Evolutionary conservation across 768 basidiomycete species (phyloP).

Genomic region (Sistotremastrum niveocremeum): DNA sequence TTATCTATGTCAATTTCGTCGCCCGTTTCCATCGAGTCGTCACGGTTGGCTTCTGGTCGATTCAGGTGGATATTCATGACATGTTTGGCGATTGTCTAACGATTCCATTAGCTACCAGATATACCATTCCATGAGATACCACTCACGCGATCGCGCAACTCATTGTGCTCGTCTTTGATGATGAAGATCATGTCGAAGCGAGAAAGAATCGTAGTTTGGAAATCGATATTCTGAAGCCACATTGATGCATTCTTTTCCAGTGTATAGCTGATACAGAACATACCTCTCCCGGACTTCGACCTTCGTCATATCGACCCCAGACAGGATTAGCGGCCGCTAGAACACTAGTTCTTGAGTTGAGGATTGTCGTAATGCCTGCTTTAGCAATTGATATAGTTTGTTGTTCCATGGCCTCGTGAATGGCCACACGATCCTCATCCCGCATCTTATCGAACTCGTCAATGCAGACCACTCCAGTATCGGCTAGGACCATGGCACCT

Average conservation of each 20-base stretch:
- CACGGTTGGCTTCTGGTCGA: slow-evolving; percentile 49
- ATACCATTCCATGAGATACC: neutral
- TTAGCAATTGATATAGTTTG: slow-evolving; percentile 99
- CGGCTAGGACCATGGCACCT: slow-evolving; percentile 97
- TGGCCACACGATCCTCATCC: slow-evolving; percentile 96
- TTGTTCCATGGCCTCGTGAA: slow-evolving; percentile 99
- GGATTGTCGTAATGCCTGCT: slow-evolving; percentile 93
- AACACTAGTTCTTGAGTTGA: slow-evolving; percentile 92
- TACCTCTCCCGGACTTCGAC: slow-evolving; percentile 88
- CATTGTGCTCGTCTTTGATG: slow-evolving; percentile 95
- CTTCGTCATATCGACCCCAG: slow-evolving; percentile 95
- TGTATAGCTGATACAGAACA: slow-evolving; percentile 3
- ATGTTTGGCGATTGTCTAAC: slow-evolving; percentile 88
- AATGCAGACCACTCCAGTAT: slow-evolving; percentile 96
- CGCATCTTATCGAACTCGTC: slow-evolving; percentile 99
- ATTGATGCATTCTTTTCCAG: too few relatives aligned
- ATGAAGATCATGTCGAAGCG: slow-evolving; percentile 99
- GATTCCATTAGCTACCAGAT: neutral
- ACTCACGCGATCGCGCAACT: slow-evolving; percentile 74
- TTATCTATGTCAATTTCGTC: slow-evolving; percentile 94
- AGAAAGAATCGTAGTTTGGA: slow-evolving; percentile 95
- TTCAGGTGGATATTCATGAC: slow-evolving; percentile 99
- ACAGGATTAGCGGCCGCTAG: slow-evolving; percentile 97
- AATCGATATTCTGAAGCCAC: slow-evolving; percentile 69
- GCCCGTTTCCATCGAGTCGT: slow-evolving; percentile 49